These are phyloP conservation scores for Discostella pseudostelligera DNA, from an alignment of 108 stramenopile genomes.

Conservation along the genomic window DNA sequence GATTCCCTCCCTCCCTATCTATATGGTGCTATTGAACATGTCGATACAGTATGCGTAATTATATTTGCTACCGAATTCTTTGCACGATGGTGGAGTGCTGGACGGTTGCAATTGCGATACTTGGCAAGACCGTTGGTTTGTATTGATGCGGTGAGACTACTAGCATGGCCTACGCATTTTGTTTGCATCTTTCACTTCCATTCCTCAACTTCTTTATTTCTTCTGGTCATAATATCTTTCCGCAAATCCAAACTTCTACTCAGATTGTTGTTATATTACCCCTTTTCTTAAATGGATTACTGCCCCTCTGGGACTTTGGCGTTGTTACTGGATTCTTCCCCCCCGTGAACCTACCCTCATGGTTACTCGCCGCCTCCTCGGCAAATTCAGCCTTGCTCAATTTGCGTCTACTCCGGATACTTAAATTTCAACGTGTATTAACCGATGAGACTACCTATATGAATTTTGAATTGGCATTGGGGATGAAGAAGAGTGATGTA, in stretches of 20 bases:
- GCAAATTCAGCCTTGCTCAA: conserved; percentile 58
- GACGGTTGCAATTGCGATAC: conserved; percentile 46
- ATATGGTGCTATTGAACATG: conserved; percentile 14
- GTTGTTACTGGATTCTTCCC: conserved; percentile 41
- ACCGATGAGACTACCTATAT: conserved; percentile 61
- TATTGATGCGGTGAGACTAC: conserved; percentile 50
- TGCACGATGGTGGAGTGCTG: conserved; percentile 60
- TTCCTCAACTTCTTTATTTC: conserved; percentile 9
- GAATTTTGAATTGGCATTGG: conserved; percentile 59
- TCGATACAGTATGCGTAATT: conserved; percentile 40
- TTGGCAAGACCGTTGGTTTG: conserved; percentile 52
- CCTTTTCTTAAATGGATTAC: conserved; percentile 31
- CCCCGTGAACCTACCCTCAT: conserved; percentile 30
- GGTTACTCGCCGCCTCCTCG: conserved; percentile 30
- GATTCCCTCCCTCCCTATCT: conserved; percentile 25
- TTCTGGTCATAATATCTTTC: too few relatives aligned
- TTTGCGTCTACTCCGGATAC: conserved; percentile 59
- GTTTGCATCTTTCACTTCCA: background rate
- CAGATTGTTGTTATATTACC: conserved; percentile 39
- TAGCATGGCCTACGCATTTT: background rate
- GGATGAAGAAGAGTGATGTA: conserved; percentile 49
- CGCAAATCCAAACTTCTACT: background rate
- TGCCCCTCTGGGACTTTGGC: conserved; percentile 36
- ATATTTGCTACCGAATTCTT: conserved; percentile 63
- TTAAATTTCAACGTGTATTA: conserved; percentile 76